These are phyloP conservation scores for Fusarium transvaalense DNA, from an alignment of 2,329 filamentous ascomycete genomes.

Conservation along the genomic window DNA sequence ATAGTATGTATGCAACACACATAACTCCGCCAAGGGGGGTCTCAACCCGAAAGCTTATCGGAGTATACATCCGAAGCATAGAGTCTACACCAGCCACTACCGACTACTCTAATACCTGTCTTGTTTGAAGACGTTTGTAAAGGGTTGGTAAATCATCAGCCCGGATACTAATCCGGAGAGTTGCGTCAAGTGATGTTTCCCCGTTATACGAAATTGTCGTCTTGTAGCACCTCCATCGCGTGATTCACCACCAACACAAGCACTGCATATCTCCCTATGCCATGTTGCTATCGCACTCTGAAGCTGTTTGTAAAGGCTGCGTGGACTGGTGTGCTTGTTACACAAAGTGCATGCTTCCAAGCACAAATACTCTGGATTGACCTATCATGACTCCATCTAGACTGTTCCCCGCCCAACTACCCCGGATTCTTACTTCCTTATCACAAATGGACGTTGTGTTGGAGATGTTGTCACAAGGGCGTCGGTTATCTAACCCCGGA, in stretches of 20 bases:
- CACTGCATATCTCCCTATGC: slow-evolving; percentile 4
- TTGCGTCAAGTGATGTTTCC: neutral
- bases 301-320: neutral
- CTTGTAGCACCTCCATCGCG: slow-evolving; percentile 5
- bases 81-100: slow-evolving; percentile 2
- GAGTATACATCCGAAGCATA: slow-evolving; percentile 7
- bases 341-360: slow-evolving; percentile 2
- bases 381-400: slow-evolving; percentile 15
- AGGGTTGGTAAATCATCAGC: neutral
- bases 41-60: slow-evolving; percentile 8
- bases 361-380: neutral
- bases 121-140: slow-evolving; percentile 1
- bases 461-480: neutral
- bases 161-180: neutral
- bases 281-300: neutral
- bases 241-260: slow-evolving; percentile 14
- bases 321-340: slow-evolving; percentile 3
- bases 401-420: neutral
- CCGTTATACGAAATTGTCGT: slow-evolving; percentile 4
- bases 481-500: slow-evolving; percentile 25
- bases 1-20: neutral
- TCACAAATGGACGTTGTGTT: neutral
- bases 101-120: slow-evolving; percentile 4
- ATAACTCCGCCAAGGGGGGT: neutral
- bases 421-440: slow-evolving; percentile 5